These are phyloP conservation scores for Diaporthe helianthi DNA, from an alignment of 2,329 filamentous ascomycete genomes.

Conservation along the genomic window DNA sequence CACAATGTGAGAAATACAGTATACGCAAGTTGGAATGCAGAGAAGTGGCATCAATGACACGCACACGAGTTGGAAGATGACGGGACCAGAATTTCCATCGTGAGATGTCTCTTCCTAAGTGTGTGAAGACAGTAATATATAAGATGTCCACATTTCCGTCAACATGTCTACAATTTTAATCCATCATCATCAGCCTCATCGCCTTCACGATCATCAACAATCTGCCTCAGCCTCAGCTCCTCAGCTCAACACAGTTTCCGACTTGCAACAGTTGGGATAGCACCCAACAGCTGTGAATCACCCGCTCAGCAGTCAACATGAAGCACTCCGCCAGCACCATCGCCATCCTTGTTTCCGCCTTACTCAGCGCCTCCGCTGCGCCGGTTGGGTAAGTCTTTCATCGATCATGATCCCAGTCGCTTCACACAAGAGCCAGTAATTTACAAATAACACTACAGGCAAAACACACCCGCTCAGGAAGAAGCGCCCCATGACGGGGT, in stretches of 20 bases:
- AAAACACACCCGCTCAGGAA: neutral
- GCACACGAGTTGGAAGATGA: neutral
- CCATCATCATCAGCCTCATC: neutral
- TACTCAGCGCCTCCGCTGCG: neutral
- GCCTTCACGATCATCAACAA: neutral
- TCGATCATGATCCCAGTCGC: neutral
- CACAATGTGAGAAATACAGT: neutral
- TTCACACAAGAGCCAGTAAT: neutral
- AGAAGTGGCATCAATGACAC: neutral
- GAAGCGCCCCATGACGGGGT: neutral
- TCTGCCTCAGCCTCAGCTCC: neutral
- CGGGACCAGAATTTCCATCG: neutral
- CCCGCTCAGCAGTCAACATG: neutral
- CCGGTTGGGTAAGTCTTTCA: neutral
- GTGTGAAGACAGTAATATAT: neutral
- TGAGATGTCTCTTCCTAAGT: neutral
- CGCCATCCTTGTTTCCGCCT: neutral
- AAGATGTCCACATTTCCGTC: neutral
- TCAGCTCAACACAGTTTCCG: neutral
- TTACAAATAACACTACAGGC: neutral
- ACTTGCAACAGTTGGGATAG: neutral
- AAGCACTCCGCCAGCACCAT: neutral
- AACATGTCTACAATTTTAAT: neutral
- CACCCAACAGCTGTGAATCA: neutral
- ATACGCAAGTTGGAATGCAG: neutral